These are phyloP conservation scores for Xylaria cubensis DNA, from an alignment of 495 filamentous ascomycete genomes.

Conservation along the genomic window DNA sequence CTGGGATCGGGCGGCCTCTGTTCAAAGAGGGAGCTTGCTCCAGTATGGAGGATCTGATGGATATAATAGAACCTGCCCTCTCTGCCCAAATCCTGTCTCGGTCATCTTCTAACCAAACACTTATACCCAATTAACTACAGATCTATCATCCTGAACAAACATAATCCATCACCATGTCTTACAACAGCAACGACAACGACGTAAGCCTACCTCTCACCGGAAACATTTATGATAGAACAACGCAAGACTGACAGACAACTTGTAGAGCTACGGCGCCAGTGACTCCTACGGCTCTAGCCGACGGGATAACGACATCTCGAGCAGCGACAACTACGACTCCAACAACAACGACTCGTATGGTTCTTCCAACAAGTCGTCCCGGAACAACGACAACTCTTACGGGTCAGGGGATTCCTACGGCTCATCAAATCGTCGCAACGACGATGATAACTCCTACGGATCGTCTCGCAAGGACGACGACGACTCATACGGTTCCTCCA, in stretches of 20 bases:
- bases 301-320: slow-evolving; percentile 27
- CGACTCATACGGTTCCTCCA: slow-evolving; percentile 22
- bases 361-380: slow-evolving; percentile 26
- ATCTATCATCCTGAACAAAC: slow-evolving; percentile 1
- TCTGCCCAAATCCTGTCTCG: neutral
- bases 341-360: slow-evolving; percentile 31
- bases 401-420: slow-evolving; percentile 25
- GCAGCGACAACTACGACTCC: slow-evolving; percentile 15
- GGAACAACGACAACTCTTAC: slow-evolving; percentile 24
- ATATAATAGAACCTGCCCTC: slow-evolving; percentile 11
- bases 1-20: slow-evolving; percentile 10
- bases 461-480: slow-evolving; percentile 28
- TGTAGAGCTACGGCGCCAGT: slow-evolving; percentile 33
- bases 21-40: slow-evolving; percentile 12
- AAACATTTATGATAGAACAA: neutral
- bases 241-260: slow-evolving; percentile 27
- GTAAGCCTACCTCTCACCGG: slow-evolving; percentile 16
- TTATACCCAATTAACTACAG: neutral
- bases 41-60: neutral
- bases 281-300: slow-evolving; percentile 27
- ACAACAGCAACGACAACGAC: slow-evolving; percentile 34
- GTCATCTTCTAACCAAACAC: neutral
- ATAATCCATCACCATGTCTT: slow-evolving; percentile 38
- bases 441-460: slow-evolving; percentile 30
- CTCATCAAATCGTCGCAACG: slow-evolving; percentile 16